phyloP scores from a whole-genome alignment of 768 basidiomycete genomes.

The Boletus fagicola region DNA sequence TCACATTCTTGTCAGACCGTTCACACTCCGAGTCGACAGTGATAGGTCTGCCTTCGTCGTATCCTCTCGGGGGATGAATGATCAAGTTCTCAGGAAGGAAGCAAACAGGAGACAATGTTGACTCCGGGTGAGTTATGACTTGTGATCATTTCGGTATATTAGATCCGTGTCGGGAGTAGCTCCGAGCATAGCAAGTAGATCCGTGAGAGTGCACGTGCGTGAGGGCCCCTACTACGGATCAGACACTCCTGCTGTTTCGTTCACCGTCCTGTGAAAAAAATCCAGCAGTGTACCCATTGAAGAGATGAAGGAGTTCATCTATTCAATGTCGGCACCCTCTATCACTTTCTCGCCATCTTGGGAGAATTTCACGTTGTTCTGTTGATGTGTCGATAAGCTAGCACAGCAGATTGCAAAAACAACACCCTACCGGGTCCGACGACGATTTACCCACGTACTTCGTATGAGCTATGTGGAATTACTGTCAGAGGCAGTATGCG shows the following conservation, averaged over 20 bases:
- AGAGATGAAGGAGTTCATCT: not conserved
- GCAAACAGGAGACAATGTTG: not conserved
- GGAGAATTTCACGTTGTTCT: slow-evolving; percentile 79
- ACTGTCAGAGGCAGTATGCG: not conserved
- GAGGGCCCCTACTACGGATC: not conserved
- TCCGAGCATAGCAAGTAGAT: not conserved
- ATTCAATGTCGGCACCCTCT: slow-evolving; percentile 43
- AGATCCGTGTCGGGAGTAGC: no score
- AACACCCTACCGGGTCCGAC: slow-evolving; percentile 37
- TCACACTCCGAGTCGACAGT: not conserved
- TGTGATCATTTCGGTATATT: not conserved
- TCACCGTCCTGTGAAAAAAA: not conserved
- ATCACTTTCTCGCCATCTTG: slow-evolving; percentile 71
- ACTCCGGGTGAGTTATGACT: not conserved
- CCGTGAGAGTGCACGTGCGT: no score
- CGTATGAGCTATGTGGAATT: slow-evolving; percentile 60
- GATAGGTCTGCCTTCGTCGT: no score
- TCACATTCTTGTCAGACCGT: not conserved
- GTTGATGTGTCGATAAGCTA: not conserved
- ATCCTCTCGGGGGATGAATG: not conserved
- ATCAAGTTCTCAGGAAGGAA: not conserved
- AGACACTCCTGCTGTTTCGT: not conserved
- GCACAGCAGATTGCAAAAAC: not conserved
- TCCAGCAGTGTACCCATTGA: not conserved
- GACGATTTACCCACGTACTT: slow-evolving; percentile 78